Evolutionary conservation across 2,329 filamentous ascomycete species (phyloP), one percentile per base, ranked within the genome.

Genomic region (Venturia aucupariae): DNA sequence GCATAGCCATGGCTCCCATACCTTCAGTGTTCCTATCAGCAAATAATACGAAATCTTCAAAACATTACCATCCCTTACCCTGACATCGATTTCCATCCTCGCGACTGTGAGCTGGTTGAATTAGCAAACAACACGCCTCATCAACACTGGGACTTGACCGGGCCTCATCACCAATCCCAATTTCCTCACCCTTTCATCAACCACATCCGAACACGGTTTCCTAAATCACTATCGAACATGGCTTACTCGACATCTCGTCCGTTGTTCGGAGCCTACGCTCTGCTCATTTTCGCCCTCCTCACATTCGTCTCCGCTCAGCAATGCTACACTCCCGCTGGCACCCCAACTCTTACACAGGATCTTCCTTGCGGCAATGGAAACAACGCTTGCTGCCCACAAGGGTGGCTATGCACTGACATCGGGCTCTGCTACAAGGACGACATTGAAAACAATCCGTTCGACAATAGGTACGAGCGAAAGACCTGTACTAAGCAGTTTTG

Each of bases 401-500:
- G 70, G 62, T 75, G 74, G 74, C 61, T 65, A 11, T 76, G 74
- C 63, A 62, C 72, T 10, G 66, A 65, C 60, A 74, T 74, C 61
- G 72, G 72, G 1, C 66, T 75, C 57, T 76, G 74, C 67, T 72
- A 70, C 55, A 64, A 13, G 6, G 13, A 13, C 38, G 13, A 41
- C 13, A 15, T 41, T 11, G 38, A 5, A 41, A 13, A 41, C 3
- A 3, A 71, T 24, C 63, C 62, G 3, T 61, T 61, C 19, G 65
- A 67, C 7, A 54, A 69, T 24, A 66, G 68, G 10, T 72, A 68
- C 62, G 70, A 69, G 3, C 71, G 73, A 15, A 73, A 73, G 60
- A 72, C 72, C 6, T 76, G 74, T 65, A 73, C 73, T 3, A 72
- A 75, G 39, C 64, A 70, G 62, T 67, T 61, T 0, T 76, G 73